phyloP scores from a whole-genome alignment of 768 basidiomycete genomes.

The Coprinopsis cinerea region DNA sequence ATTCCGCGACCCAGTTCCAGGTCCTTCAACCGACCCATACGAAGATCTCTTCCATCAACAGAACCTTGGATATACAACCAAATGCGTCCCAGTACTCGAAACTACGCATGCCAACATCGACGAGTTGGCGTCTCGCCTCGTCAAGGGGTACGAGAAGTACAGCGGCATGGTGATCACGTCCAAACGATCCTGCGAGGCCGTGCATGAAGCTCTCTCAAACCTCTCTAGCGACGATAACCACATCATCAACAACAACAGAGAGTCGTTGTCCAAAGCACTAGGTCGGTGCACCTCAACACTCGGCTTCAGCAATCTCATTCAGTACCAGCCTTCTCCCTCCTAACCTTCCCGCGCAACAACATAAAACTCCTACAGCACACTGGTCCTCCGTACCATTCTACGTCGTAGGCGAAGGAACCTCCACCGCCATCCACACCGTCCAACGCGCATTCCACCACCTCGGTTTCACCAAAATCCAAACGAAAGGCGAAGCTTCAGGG shows the following conservation, averaged over 20 bases:
- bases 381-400: constrained; percentile 71
- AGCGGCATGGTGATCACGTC: constrained; percentile 76
- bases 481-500: constrained; percentile 50
- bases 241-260: not conserved
- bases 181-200: constrained; percentile 70
- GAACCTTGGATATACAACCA: constrained; percentile 43
- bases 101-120: constrained; percentile 50
- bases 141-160: constrained; percentile 17
- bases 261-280: constrained; percentile 7
- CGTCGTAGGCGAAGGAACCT: constrained; percentile 68
- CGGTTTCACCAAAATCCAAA: constrained; percentile 15
- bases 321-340: not conserved
- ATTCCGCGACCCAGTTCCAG: constrained; percentile 34
- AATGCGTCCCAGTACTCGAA: constrained; percentile 70
- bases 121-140: constrained; percentile 37
- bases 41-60: constrained; percentile 37
- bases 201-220: constrained; percentile 39
- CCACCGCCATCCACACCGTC: constrained; percentile 36
- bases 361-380: no score
- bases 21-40: constrained; percentile 47
- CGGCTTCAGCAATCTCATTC: constrained; percentile 1
- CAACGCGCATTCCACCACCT: constrained; percentile 10
- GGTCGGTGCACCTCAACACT: constrained; percentile 13
- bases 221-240: not conserved
- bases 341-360: no score